Conservation (phyloP, 108 stramenopile genomes). For the Cyclotella choctawhatcheeana region DNA sequence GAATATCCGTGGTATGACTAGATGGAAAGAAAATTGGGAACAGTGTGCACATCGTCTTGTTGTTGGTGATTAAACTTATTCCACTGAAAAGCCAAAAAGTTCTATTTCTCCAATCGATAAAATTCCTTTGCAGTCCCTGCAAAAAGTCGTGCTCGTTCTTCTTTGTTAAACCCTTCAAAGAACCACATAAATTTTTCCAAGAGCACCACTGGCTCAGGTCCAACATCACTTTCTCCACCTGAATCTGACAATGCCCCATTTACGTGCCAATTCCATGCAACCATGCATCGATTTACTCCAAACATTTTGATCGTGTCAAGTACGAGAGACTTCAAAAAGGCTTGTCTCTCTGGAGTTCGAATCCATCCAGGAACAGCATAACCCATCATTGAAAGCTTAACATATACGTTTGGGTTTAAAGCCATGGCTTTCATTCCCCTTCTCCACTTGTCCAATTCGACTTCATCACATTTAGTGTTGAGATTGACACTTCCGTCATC, state of each 20-base stretch:
- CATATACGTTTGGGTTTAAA: slow-evolving; percentile 63
- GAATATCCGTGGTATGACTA: slow-evolving; percentile 59
- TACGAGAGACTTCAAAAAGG: slow-evolving; percentile 57
- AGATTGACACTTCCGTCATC: slow-evolving; percentile 41
- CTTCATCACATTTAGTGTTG: slow-evolving; percentile 29
- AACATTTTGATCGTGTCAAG: slow-evolving; percentile 69
- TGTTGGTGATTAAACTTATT: slow-evolving; percentile 36
- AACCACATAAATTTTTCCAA: slow-evolving; percentile 51
- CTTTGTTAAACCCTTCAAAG: slow-evolving; percentile 58
- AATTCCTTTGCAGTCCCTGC: slow-evolving; percentile 65
- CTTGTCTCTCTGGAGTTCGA: slow-evolving; percentile 43
- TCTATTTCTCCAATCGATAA: slow-evolving; percentile 46
- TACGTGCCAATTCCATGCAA: slow-evolving; percentile 76
- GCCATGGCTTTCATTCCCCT: slow-evolving; percentile 74
- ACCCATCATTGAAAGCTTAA: slow-evolving; percentile 83
- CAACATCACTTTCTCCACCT: slow-evolving; percentile 58
- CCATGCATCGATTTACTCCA: slow-evolving; percentile 75
- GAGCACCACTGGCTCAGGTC: slow-evolving; percentile 66
- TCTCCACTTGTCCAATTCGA: slow-evolving; percentile 67
- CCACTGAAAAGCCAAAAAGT: no score
- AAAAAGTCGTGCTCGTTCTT: slow-evolving; percentile 61
- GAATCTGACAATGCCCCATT: slow-evolving; percentile 63
- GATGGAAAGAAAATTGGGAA: slow-evolving; percentile 87
- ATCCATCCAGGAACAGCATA: slow-evolving; percentile 83
- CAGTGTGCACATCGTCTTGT: slow-evolving; percentile 61